phyloP scores from a whole-genome alignment of 2,329 filamentous ascomycete genomes.

The Pezicula carpinea region DNA sequence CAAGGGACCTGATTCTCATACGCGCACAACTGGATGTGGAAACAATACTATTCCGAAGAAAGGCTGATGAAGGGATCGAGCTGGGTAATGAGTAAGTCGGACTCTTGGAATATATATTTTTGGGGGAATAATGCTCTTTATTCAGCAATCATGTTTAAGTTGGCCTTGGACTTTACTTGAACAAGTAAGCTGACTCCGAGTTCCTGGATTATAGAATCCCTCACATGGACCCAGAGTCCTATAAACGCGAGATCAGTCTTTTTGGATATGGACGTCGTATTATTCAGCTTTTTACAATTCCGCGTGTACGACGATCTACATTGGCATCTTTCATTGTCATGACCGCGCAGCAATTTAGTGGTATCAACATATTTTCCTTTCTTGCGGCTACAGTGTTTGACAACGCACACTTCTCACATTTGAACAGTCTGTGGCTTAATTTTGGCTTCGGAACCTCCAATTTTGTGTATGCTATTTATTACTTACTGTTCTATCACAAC shows the following conservation, averaged over 20 bases:
- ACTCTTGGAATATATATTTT: too few species aligned
- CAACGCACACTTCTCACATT: conserved; percentile 34
- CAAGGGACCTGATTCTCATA: conserved; percentile 59
- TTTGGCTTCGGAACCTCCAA: conserved; percentile 60
- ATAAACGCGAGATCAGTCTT: not conserved
- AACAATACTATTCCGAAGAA: conserved; percentile 1
- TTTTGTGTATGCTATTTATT: conserved; percentile 41
- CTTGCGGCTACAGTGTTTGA: conserved; percentile 43
- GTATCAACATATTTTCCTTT: conserved; percentile 35
- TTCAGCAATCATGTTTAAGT: too few species aligned
- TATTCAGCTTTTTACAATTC: conserved; percentile 60
- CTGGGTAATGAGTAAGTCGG: not conserved
- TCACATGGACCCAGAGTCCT: not conserved
- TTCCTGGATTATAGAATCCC: too few species aligned
- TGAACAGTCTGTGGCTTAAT: conserved; percentile 53
- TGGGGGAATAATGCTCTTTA: too few species aligned
- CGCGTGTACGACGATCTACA: conserved; percentile 64
- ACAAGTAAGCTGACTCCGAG: too few species aligned
- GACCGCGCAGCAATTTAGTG: conserved; percentile 45
- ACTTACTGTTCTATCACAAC: too few species aligned
- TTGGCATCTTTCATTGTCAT: conserved; percentile 73
- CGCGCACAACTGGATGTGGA: conserved; percentile 61
- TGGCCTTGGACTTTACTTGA: too few species aligned
- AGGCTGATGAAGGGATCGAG: not conserved
- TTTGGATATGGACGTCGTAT: conserved; percentile 39